A percentile compares a stretch with the other conserved stretches of the same genome.
These are phyloP conservation scores for Tetracladium maxilliforme DNA, from an alignment of 2,329 filamentous ascomycete species.

Conservation along the genomic window DNA sequence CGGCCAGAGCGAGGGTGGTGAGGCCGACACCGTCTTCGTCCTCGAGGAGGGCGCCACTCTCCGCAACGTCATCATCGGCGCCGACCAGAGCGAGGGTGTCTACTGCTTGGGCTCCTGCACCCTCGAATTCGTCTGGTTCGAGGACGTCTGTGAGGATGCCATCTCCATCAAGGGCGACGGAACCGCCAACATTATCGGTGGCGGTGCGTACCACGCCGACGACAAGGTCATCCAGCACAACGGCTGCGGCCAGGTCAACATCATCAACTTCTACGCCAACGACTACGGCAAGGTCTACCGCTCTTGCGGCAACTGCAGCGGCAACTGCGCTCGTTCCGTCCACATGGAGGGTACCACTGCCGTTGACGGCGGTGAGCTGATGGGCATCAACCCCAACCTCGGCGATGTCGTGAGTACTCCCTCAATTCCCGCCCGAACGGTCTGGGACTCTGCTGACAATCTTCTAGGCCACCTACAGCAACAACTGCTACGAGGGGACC, in stretches of 20 bases:
- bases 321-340: constrained; percentile 23
- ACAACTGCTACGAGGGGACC: too few relatives aligned
- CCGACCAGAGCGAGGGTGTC: constrained; percentile 31
- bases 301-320: constrained; percentile 32
- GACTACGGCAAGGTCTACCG: constrained; percentile 32
- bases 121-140: constrained; percentile 27
- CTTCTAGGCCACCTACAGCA: too few relatives aligned
- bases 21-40: constrained; percentile 30
- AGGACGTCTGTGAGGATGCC: constrained; percentile 23
- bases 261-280: constrained; percentile 23
- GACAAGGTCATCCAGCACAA: constrained; percentile 22
- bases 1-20: constrained; percentile 8
- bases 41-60: constrained; percentile 32
- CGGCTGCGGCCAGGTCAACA: constrained; percentile 14
- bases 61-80: constrained; percentile 36
- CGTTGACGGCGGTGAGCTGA: constrained; percentile 23
- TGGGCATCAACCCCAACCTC: constrained; percentile 35
- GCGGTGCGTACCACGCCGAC: constrained; percentile 15
- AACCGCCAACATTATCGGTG: constrained; percentile 17
- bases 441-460: constrained; percentile 4
- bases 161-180: constrained; percentile 17
- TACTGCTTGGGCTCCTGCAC: constrained; percentile 33
- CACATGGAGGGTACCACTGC: constrained; percentile 26
- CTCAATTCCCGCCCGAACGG: too few relatives aligned
- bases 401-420: too few relatives aligned